phyloP scores from a whole-genome alignment of 768 basidiomycete species.

The Scleroderma bovista region DNA sequence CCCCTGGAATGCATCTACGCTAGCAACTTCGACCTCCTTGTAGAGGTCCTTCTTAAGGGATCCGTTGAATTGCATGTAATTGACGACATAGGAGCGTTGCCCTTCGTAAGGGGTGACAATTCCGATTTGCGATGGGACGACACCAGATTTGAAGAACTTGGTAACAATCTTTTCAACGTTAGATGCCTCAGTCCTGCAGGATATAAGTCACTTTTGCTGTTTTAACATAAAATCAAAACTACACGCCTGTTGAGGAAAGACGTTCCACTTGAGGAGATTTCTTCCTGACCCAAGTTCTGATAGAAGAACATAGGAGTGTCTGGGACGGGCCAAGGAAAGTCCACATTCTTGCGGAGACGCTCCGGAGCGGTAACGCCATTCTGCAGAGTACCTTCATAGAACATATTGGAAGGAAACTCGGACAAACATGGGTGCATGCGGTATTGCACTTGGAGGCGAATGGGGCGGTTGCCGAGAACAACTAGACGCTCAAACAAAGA shows the following conservation, averaged over 20 bases:
- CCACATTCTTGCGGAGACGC: slow-evolving; percentile 93
- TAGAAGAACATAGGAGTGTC: slow-evolving; percentile 99
- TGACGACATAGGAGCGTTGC: slow-evolving; percentile 96
- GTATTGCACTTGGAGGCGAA: slow-evolving; percentile 98
- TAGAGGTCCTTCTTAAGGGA: slow-evolving; percentile 98
- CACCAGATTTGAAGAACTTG: slow-evolving; percentile 99
- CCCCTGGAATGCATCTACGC: slow-evolving; percentile 98
- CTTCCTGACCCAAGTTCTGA: slow-evolving; percentile 97
- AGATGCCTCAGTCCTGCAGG: slow-evolving; percentile 85
- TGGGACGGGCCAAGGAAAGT: slow-evolving; percentile 97
- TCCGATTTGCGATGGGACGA: slow-evolving; percentile 92
- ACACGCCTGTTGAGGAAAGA: slow-evolving; percentile 89
- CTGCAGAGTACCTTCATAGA: slow-evolving; percentile 97
- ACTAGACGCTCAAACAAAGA: slow-evolving; percentile 98
- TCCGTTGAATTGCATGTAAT: slow-evolving; percentile 99
- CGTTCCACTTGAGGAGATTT: slow-evolving; percentile 97
- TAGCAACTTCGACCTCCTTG: slow-evolving; percentile 99
- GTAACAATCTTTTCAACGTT: slow-evolving; percentile 99
- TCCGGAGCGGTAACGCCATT: slow-evolving; percentile 99
- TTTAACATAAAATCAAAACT: not conserved
- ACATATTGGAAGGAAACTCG: slow-evolving; percentile 99
- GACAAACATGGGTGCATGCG: slow-evolving; percentile 99
- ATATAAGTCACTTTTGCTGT: slow-evolving; percentile 2
- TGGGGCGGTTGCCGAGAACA: slow-evolving; percentile 90
- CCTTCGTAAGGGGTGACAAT: slow-evolving; percentile 99